Conservation (phyloP, 2,329 filamentous ascomycete genomes). For the Pseudogymnoascus verrucosus region DNA sequence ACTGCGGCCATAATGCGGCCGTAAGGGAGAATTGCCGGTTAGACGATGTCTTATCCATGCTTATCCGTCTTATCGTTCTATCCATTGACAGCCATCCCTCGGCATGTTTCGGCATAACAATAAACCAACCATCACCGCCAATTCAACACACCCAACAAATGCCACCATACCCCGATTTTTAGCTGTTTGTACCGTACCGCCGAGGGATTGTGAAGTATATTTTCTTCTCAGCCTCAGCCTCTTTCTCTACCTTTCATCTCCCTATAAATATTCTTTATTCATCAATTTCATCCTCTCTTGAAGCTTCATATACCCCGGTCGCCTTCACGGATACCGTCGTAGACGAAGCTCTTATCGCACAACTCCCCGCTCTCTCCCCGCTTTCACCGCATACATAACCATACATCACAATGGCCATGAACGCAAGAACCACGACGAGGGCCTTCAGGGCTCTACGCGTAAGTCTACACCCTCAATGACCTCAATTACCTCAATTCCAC, state of each 20-base stretch:
- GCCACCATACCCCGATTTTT: background rate
- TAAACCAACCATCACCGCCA: background rate
- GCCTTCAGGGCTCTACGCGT: constrained; percentile 59
- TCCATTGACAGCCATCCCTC: background rate
- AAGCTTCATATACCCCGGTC: background rate
- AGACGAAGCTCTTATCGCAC: background rate
- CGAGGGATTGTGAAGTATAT: background rate
- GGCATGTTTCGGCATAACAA: background rate
- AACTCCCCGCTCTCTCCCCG: constrained; percentile 18
- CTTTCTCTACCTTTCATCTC: background rate
- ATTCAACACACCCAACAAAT: background rate
- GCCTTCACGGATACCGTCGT: background rate
- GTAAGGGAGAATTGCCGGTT: background rate
- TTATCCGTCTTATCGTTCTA: background rate
- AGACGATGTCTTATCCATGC: background rate
- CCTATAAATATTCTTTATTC: background rate
- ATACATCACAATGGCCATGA: constrained; percentile 51
- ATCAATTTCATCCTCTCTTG: background rate
- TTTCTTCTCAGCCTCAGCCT: background rate
- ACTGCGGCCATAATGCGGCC: background rate
- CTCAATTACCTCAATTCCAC: constrained; percentile 1
- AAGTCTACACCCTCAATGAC: constrained; percentile 25
- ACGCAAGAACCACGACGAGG: constrained; percentile 51
- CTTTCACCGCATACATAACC: constrained; percentile 19
- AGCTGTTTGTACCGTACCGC: background rate